Percentiles rank a stretch among this genome's conserved stretches.
phyloP scores from a whole-genome alignment of 352 stramenopile species.

The Phytopythium mirpurense region DNA sequence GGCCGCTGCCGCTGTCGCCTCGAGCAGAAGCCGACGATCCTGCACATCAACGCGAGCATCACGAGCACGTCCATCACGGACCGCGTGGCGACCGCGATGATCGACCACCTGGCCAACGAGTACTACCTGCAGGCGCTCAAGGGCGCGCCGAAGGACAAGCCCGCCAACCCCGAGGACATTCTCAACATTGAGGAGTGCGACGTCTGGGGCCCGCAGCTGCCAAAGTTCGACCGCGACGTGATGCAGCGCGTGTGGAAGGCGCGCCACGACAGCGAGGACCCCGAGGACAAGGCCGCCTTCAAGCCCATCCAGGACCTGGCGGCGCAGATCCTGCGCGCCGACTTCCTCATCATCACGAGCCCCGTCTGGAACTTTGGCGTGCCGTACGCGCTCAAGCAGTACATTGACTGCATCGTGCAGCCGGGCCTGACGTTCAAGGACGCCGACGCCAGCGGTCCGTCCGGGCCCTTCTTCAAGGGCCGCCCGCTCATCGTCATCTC shows the following conservation, averaged over 20 bases:
- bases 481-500: constrained; percentile 68
- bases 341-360: constrained; percentile 71
- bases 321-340: constrained; percentile 56
- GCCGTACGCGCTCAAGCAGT: constrained; percentile 79
- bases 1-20: not conserved
- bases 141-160: constrained; percentile 10
- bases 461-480: constrained; percentile 50
- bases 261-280: constrained; percentile 54
- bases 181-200: constrained; percentile 68
- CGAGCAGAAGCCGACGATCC: constrained; percentile 57
- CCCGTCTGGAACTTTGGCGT: constrained; percentile 79
- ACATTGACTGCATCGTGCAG: constrained; percentile 78
- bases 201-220: constrained; percentile 52
- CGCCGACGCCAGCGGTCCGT: constrained; percentile 51
- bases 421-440: constrained; percentile 64
- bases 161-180: constrained; percentile 30
- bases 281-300: constrained; percentile 48
- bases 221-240: constrained; percentile 66
- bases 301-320: constrained; percentile 57
- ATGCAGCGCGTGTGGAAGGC: constrained; percentile 69
- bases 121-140: constrained; percentile 51
- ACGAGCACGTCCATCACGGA: constrained; percentile 66
- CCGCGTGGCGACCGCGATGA: constrained; percentile 56
- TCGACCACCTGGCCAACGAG: constrained; percentile 68
- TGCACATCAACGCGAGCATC: constrained; percentile 79